These are phyloP conservation scores for Penicillium paradoxum DNA, from an alignment of 495 filamentous ascomycete species.

Conservation along the genomic window DNA sequence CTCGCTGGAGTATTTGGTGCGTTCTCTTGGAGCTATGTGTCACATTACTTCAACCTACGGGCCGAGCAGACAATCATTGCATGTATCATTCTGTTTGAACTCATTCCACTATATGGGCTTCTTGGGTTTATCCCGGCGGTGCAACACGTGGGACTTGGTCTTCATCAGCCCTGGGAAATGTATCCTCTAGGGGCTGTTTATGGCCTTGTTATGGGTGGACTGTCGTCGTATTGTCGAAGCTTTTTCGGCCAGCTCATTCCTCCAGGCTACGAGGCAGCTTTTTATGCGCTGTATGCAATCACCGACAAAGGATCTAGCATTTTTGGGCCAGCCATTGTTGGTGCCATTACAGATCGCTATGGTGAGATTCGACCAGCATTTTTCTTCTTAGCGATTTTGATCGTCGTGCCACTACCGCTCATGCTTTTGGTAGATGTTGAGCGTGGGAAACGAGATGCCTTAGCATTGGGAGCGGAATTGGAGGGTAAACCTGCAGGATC, in stretches of 20 bases:
- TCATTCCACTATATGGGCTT: conserved; percentile 89
- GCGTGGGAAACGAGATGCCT: conserved; percentile 73
- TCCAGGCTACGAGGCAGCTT: conserved; percentile 89
- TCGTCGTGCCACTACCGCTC: conserved; percentile 76
- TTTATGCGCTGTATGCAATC: conserved; percentile 94
- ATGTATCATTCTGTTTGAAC: conserved; percentile 83
- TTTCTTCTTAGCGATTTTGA: conserved; percentile 79
- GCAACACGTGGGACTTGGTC: conserved; percentile 67
- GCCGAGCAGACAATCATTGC: conserved; percentile 86
- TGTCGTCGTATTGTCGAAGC: conserved; percentile 91
- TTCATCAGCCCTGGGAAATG: conserved; percentile 96
- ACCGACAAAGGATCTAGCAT: conserved; percentile 95
- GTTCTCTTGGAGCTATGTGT: conserved; percentile 81
- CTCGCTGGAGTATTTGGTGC: conserved; percentile 78
- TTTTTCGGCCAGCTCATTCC: conserved; percentile 91
- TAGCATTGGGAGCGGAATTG: conserved; percentile 62
- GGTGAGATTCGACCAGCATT: conserved; percentile 92
- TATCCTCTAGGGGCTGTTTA: conserved; percentile 88
- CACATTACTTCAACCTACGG: conserved; percentile 55
- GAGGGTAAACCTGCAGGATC: conserved; percentile 32
- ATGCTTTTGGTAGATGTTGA: conserved; percentile 88
- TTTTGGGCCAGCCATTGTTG: conserved; percentile 92
- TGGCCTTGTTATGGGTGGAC: conserved; percentile 85
- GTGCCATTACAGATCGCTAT: conserved; percentile 80
- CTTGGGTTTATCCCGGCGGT: conserved; percentile 85